phyloP scores from a whole-genome alignment of 1,139 yeast genomes.

The Protomyces macrosporus region DNA sequence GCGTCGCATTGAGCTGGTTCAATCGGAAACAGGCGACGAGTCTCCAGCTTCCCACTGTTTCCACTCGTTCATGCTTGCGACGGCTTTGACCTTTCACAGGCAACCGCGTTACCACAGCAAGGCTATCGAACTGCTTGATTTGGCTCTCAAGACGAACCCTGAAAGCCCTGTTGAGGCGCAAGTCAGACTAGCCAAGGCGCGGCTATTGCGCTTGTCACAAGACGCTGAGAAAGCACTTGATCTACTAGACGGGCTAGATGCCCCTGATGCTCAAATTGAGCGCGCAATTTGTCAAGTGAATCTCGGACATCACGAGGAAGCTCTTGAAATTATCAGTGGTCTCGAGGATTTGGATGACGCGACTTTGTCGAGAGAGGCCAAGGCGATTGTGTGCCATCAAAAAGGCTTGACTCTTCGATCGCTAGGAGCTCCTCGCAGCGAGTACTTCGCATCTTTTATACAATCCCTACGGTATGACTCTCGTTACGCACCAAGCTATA shows the following conservation, averaged over 20 bases:
- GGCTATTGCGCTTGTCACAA: neutral
- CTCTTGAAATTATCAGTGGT: conserved; percentile 49
- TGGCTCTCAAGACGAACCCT: neutral
- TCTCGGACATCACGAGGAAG: conserved; percentile 49
- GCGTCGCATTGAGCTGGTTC: neutral
- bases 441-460: conserved; percentile 46
- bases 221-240: neutral
- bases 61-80: conserved; percentile 58
- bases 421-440: neutral
- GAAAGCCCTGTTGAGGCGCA: neutral
- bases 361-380: neutral
- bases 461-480: conserved; percentile 43
- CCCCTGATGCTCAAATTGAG: conserved; percentile 43
- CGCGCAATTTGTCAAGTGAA: conserved; percentile 73
- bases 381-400: conserved; percentile 3
- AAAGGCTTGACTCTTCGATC: neutral
- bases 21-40: neutral
- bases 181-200: neutral
- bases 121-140: conserved; percentile 50
- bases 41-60: conserved; percentile 34
- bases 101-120: conserved; percentile 80
- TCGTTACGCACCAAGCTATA: conserved; percentile 42
- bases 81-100: conserved; percentile 74
- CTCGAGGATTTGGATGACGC: neutral
- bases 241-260: neutral